Percentiles rank a stretch among this genome's conserved stretches.
Conservation (phyloP, 176 grass and related monocot species). For the Triticum monococcum region DNA sequence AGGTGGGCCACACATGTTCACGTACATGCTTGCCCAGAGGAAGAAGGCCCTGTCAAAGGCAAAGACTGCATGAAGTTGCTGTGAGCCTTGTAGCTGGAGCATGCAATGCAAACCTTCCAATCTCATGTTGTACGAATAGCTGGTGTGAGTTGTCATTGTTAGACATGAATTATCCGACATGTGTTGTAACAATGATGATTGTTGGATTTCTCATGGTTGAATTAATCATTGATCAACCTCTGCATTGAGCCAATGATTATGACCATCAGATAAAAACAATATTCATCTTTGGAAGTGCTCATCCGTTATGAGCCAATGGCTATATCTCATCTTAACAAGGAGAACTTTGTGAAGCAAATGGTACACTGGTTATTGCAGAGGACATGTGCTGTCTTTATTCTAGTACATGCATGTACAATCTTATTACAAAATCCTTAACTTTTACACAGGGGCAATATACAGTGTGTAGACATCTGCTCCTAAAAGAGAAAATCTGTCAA, state of each 20-base stretch:
- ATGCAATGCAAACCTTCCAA: too few relatives aligned
- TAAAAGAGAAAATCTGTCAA: neutral
- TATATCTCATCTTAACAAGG: neutral
- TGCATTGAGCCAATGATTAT: too few relatives aligned
- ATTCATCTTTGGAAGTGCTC: slow-evolving; percentile 27
- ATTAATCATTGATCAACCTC: neutral
- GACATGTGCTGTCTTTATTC: too few relatives aligned
- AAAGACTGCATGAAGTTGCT: slow-evolving; percentile 1
- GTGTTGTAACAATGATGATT: neutral
- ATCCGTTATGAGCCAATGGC: slow-evolving; percentile 42
- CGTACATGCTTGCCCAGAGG: slow-evolving; percentile 45
- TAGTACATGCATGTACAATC: too few relatives aligned
- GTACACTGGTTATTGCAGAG: too few relatives aligned
- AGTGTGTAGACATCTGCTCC: neutral
- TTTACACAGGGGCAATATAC: too few relatives aligned
- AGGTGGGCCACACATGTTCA: slow-evolving; percentile 50
- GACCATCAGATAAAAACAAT: neutral
- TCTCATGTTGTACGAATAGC: too few relatives aligned
- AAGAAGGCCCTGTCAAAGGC: slow-evolving; percentile 44
- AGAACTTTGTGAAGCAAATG: neutral
- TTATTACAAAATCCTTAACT: too few relatives aligned
- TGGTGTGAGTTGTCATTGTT: too few relatives aligned
- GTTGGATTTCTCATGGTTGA: too few relatives aligned
- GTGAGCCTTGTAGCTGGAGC: neutral
- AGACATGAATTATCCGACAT: neutral